Evolutionary conservation across 1,284 basidiomycete species (phyloP), one percentile per base, ranked within the genome.

Genomic region (Golubevia pallescens): DNA sequence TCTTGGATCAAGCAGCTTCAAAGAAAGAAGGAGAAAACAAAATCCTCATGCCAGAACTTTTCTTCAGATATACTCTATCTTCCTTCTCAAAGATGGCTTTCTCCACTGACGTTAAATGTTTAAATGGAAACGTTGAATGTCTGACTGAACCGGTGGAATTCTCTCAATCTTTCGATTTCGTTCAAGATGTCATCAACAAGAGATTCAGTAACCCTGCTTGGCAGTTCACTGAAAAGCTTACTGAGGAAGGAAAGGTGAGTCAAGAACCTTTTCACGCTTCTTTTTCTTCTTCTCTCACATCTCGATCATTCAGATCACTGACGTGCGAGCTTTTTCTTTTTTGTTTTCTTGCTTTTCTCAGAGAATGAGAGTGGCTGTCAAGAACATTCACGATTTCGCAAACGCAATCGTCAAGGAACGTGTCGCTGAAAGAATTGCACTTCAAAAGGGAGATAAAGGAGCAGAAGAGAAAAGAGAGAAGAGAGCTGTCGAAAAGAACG

Each of bases 81-180:
- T 51, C 53, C 7, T 71, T 68, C 60, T 23, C 42, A 32, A 59
- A 57, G 13, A 62, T 71, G 60, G 70, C 70, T 4, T 71, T 73
- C 42, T 20, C 57, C 10, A 38, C 69, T 2, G 73, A 78, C 38
- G 68, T 81, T 58, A 65, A 73, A 58, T 77, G 75, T 58, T 66
- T 81, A 20, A 66, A 68, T 3, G 19, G 64, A 1, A 24, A 74
- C 13, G 70, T 73, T 8, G 66, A 54, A 2, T 66, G 58, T 5
- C 62, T 80, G 60, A 61, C 70, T 13, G 62, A 55, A 19, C 61
- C 66, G 14, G 75, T 75, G 19, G 61, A 64, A 23, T 80, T 80
- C 23, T 71, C 77, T 0, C 65, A 64, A 34, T 72, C 74, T 57
- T 80, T 80, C 48, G 77, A 80, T 71, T 75, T 67, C 58, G 70